These are phyloP conservation scores for Wickerhamiella nectarea DNA, from an alignment of 805 yeast species.

Conservation along the genomic window DNA sequence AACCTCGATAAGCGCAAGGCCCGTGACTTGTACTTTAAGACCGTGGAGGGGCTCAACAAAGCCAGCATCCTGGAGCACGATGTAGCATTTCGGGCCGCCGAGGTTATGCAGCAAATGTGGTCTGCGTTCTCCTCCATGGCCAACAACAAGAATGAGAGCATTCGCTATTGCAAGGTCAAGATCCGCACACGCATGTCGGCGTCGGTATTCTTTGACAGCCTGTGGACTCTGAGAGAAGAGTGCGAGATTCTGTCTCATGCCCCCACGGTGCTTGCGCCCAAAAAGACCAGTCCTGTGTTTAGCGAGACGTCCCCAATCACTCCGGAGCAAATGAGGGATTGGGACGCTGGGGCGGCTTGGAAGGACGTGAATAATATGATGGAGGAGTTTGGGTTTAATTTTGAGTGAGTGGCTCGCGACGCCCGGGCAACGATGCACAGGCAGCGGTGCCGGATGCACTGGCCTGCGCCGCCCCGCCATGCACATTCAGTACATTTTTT, in stretches of 20 bases:
- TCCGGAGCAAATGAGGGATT: constrained; percentile 13
- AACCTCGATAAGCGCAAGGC: constrained; percentile 62
- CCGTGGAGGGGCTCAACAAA: constrained; percentile 39
- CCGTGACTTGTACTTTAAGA: constrained; percentile 34
- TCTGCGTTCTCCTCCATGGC: constrained; percentile 59
- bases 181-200: constrained; percentile 84
- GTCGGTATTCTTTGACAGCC: constrained; percentile 79
- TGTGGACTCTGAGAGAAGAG: constrained; percentile 71
- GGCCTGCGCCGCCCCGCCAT: no score
- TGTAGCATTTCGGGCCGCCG: constrained; percentile 82
- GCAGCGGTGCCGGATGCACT: no score
- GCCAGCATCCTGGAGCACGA: constrained; percentile 86
- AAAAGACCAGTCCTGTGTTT: not conserved
- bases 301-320: constrained; percentile 6
- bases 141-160: constrained; percentile 30
- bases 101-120: constrained; percentile 92
- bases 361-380: constrained; percentile 77
- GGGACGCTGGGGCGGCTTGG: constrained; percentile 48
- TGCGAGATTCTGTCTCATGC: constrained; percentile 53
- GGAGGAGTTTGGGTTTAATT: constrained; percentile 86
- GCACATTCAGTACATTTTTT: no score
- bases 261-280: constrained; percentile 22
- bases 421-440: no score
- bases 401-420: no score
- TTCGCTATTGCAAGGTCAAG: constrained; percentile 21